Base-by-base conservation (phyloP, 139 green algal species). In the Chlorella sp. region DNA sequence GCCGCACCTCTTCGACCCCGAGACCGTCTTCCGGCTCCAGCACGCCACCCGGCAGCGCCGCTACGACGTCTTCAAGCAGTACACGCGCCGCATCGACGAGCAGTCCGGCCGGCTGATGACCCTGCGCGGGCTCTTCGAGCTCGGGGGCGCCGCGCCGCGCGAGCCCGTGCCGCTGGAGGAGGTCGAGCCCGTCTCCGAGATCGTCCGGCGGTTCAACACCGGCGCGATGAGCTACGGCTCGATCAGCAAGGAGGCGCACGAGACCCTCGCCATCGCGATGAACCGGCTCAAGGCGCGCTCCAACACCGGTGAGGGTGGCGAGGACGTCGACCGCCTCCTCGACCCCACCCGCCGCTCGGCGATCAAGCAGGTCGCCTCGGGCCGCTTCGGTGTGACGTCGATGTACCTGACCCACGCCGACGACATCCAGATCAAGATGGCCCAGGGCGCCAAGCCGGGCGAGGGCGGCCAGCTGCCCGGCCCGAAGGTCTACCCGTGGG, bases 381-480 rank as follows among this genome's bases (percentile, higher is more conserved):
- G 95, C 22, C 88, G 95, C 35, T 99, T 99, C 74, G 95, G 95
- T 32, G 95, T 99, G 30, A 99, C 95, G 4, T 94, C 95, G 2
- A 85, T 96, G 76, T 99, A 97, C 88, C 82, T 99, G 67, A 91
- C 95, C 36, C 97, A 99, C 71, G 93, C 95, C 1, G 90, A 97
- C 66, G 95, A 99, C 87, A 80, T 98, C 78, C 95, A 99, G 86
- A 99, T 99, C 87, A 99, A 99, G 89, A 64, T 72, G n/a, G 65
- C 62, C 2, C 79, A 88, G 77, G 91, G 90, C 23, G 91, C 91
- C 77, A 94, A 94, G 82, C 89, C 88, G 32, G 82, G 95, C 22
- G 95, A 98, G 85, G 93, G 94, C 27, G 94, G 94, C 23, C 92
- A 98, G 85, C 87, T 98, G 68, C 93, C 93, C 14, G 94, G 93